These are phyloP conservation scores for Climacium dendroides DNA, from an alignment of 225 moss, liverwort and hornwort species.

Conservation along the genomic window DNA sequence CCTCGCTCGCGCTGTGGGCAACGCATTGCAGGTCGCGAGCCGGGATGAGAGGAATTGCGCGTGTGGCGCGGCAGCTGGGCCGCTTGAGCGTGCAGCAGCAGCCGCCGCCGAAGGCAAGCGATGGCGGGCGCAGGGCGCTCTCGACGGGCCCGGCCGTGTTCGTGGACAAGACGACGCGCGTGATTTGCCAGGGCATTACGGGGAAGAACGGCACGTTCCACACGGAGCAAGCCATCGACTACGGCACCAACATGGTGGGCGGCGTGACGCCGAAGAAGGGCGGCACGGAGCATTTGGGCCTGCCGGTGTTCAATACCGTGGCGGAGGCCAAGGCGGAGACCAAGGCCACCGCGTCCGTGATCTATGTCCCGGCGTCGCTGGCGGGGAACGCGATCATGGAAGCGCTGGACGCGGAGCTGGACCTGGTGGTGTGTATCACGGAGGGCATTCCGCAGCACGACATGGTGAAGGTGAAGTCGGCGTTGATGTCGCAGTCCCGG, in stretches of 20 bases:
- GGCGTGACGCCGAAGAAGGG: slow-evolving; percentile 62
- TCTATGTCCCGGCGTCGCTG: slow-evolving; percentile 41
- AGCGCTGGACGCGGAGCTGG: slow-evolving; percentile 50
- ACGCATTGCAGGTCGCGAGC: neutral
- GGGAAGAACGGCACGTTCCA: slow-evolving; percentile 58
- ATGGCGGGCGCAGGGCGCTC: slow-evolving; percentile 23
- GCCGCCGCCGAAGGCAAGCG: neutral
- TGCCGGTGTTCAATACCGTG: slow-evolving; percentile 50
- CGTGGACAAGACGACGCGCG: slow-evolving; percentile 59
- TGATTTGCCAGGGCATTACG: slow-evolving; percentile 57
- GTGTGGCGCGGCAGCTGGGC: slow-evolving; percentile 14
- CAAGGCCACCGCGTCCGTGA: slow-evolving; percentile 37
- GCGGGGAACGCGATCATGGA: slow-evolving; percentile 42
- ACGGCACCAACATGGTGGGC: slow-evolving; percentile 56
- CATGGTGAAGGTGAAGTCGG: slow-evolving; percentile 54
- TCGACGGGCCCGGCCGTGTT: slow-evolving; percentile 42
- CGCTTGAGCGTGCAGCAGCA: neutral
- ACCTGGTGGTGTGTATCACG: slow-evolving; percentile 51
- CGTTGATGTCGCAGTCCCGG: slow-evolving; percentile 32
- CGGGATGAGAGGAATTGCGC: slow-evolving; percentile 21
- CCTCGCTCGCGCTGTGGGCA: neutral
- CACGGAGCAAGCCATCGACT: slow-evolving; percentile 59
- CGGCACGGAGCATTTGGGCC: slow-evolving; percentile 45
- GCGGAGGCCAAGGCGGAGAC: slow-evolving; percentile 51
- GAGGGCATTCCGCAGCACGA: slow-evolving; percentile 62